Evolutionary conservation across 176 grass and related monocot species (phyloP).

Genomic region (Poa annua): DNA sequence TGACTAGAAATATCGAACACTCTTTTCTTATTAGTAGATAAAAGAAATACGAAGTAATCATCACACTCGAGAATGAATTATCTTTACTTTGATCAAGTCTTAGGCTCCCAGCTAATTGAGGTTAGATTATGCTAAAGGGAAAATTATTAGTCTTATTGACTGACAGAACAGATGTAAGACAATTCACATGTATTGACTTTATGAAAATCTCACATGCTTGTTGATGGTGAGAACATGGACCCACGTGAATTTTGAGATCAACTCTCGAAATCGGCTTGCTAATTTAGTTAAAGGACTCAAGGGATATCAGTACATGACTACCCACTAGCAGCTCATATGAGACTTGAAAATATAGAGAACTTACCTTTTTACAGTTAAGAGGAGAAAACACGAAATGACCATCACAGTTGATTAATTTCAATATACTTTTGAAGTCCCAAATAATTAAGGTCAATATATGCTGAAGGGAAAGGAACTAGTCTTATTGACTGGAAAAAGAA

Average conservation of each 20-base stretch:
- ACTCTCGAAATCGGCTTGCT: neutral
- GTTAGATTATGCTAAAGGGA: neutral
- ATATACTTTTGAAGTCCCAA: neutral
- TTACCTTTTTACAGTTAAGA: neutral
- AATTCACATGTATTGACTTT: slow-evolving; percentile 13
- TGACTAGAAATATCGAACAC: neutral
- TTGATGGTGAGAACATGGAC: neutral
- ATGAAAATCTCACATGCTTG: neutral
- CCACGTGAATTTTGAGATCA: neutral
- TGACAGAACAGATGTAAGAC: neutral
- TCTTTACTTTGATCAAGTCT: neutral
- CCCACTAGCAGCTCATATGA: neutral
- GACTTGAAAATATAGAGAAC: neutral
- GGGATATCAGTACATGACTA: neutral
- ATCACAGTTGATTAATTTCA: neutral
- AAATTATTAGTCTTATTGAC: neutral
- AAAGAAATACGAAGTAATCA: neutral
- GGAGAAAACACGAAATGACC: neutral
- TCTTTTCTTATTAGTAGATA: neutral
- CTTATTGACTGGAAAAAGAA: neutral
- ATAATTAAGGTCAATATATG: neutral
- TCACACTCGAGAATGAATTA: neutral
- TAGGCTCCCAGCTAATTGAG: neutral
- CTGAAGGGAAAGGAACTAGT: neutral
- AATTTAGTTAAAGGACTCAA: neutral